Conservation (phyloP, 805 yeast species). For the Candida multigemmis region DNA sequence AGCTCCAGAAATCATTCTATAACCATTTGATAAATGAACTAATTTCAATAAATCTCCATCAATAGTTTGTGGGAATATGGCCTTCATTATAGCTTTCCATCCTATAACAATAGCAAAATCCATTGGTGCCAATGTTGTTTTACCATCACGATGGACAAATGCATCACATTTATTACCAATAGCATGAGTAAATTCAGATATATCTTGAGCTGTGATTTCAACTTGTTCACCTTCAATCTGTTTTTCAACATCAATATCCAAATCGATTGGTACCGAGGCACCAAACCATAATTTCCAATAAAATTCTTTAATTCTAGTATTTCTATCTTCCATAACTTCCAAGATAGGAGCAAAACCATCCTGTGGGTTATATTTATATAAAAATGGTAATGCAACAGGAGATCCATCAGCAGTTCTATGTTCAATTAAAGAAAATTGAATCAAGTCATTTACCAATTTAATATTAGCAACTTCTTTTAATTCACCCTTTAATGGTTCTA, state of each 20-base stretch:
- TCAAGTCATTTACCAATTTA: constrained; percentile 40
- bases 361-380: constrained; percentile 69
- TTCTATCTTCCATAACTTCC: constrained; percentile 86
- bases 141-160: constrained; percentile 81
- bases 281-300: constrained; percentile 99
- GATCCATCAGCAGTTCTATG: constrained; percentile 73
- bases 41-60: constrained; percentile 93
- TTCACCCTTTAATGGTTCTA: constrained; percentile 72
- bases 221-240: constrained; percentile 63
- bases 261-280: constrained; percentile 44
- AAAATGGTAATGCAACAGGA: constrained; percentile 69
- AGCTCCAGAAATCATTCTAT: constrained; percentile 88
- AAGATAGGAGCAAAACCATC: constrained; percentile 95
- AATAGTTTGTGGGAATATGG: constrained; percentile 93
- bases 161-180: constrained; percentile 97
- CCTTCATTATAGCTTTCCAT: constrained; percentile 96
- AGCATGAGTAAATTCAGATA: constrained; percentile 91
- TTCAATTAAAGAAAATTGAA: constrained; percentile 73
- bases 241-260: constrained; percentile 63
- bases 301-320: constrained; percentile 86
- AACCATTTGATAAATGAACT: constrained; percentile 93
- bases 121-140: constrained; percentile 90
- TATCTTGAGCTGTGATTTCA: constrained; percentile 63
- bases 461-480: constrained; percentile 58
- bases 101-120: constrained; percentile 98